These are phyloP conservation scores for Vanrija sp. DNA, from an alignment of 1,284 basidiomycete genomes.

Conservation along the genomic window DNA sequence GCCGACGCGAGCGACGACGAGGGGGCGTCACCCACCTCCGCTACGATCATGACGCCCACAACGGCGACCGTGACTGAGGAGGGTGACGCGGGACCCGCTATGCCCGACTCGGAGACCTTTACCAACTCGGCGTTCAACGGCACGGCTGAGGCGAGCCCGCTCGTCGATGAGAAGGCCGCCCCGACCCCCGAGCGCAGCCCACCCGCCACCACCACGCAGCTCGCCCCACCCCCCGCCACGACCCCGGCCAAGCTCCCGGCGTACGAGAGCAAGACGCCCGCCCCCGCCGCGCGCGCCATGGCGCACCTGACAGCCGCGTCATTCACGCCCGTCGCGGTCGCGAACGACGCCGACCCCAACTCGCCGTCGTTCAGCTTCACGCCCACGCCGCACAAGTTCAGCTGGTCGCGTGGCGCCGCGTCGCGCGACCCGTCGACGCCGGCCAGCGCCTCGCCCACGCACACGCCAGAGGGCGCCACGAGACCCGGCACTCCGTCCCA, in stretches of 20 bases:
- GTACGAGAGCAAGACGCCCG: not conserved
- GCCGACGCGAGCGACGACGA: too few relatives aligned
- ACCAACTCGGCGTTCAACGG: too few relatives aligned
- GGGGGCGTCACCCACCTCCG: too few relatives aligned
- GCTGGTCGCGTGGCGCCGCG: not conserved
- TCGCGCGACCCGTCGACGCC: not conserved
- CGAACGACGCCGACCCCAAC: not conserved
- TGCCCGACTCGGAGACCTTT: too few relatives aligned
- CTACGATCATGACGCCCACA: too few relatives aligned
- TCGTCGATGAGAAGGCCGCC: too few relatives aligned
- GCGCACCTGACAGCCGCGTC: not conserved
- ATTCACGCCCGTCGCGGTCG: not conserved
- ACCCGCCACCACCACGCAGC: not conserved
- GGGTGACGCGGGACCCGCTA: too few relatives aligned
- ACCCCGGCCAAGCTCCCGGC: not conserved
- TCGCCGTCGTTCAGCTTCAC: conserved; percentile 1
- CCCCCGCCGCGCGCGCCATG: not conserved
- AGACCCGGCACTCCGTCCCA: too few relatives aligned
- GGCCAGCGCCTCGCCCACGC: not conserved
- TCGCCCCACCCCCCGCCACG: not conserved
- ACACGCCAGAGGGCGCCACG: too few relatives aligned
- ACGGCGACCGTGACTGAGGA: too few relatives aligned
- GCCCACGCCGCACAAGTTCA: conserved; percentile 2
- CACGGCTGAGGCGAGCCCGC: too few relatives aligned
- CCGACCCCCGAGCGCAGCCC: too few relatives aligned